phyloP scores from a whole-genome alignment of 805 yeast species.

The Lipomyces chichibuensis region DNA sequence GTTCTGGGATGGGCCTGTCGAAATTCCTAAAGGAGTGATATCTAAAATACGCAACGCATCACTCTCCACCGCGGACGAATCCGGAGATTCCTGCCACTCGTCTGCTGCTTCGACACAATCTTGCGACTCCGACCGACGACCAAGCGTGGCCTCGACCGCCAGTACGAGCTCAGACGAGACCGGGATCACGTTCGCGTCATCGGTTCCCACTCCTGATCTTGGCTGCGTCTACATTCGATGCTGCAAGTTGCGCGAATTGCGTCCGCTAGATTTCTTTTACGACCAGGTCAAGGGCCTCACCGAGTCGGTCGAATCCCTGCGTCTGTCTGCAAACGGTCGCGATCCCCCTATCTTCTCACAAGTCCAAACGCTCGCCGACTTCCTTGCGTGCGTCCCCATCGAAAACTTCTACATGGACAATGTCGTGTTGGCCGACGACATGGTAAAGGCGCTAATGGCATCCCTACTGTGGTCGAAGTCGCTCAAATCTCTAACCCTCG shows the following conservation, averaged over 20 bases:
- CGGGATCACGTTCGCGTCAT: not conserved
- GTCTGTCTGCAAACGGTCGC: constrained; percentile 3
- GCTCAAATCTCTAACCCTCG: constrained; percentile 13
- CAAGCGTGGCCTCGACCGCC: not conserved
- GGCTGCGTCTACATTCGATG: constrained; percentile 28
- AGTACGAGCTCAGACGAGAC: not conserved
- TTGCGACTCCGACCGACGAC: not conserved
- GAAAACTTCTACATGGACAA: constrained; percentile 12
- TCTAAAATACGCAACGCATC: not conserved
- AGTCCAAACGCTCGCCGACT: constrained; percentile 31
- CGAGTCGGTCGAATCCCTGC: constrained; percentile 17
- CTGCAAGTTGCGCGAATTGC: constrained; percentile 34
- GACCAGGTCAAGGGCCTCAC: constrained; percentile 22
- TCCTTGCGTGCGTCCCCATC: constrained; percentile 27
- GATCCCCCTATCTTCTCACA: constrained; percentile 15
- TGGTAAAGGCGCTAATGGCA: constrained; percentile 20
- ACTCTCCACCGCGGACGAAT: not conserved
- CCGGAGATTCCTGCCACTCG: not conserved
- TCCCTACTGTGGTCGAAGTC: constrained; percentile 11
- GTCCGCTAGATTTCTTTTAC: constrained; percentile 16
- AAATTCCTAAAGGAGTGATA: not conserved
- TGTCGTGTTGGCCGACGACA: constrained; percentile 13
- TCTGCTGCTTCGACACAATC: not conserved
- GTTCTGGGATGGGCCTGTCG: not conserved
- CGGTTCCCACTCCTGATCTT: constrained; percentile 9